Percentiles rank a stretch among this genome's conserved stretches.
phyloP scores from a whole-genome alignment of 192 early-diverging fungal genomes.

The Pilaira anomala region DNA sequence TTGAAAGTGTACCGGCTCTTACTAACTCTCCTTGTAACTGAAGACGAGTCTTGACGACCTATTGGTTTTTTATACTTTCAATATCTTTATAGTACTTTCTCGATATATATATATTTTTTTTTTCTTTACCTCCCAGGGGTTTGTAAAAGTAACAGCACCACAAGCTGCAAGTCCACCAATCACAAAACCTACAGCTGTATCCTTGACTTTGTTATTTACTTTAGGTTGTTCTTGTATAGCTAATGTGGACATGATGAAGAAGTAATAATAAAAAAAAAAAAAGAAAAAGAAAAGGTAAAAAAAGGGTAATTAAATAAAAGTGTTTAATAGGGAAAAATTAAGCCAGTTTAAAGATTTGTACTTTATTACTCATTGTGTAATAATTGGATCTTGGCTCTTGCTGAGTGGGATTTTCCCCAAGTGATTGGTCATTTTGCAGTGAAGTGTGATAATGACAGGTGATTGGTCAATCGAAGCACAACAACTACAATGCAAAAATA shows the following conservation, averaged over 20 bases:
- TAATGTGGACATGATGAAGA: neutral
- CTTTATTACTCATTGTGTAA: conserved; percentile 5
- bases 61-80: neutral
- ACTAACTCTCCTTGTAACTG: conserved; percentile 91
- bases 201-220: conserved; percentile 7
- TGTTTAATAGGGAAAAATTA: neutral
- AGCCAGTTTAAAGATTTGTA: too few relatives aligned
- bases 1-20: conserved; percentile 39
- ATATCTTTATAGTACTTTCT: too few relatives aligned
- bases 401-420: too few relatives aligned
- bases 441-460: too few relatives aligned
- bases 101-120: neutral
- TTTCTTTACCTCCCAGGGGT: conserved; percentile 79
- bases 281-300: neutral
- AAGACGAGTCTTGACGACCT: conserved; percentile 91
- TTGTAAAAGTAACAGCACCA: conserved; percentile 93
- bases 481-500: too few relatives aligned
- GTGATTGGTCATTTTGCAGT: neutral
- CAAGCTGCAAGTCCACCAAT: conserved; percentile 84
- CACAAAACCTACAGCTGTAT: conserved; percentile 58
- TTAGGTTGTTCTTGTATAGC: neutral
- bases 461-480: too few relatives aligned
- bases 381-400: too few relatives aligned
- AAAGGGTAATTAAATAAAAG: neutral
- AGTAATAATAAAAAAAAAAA: neutral